phyloP scores from a whole-genome alignment of 495 filamentous ascomycete species.

The Podospora bellae-mahoneyi region DNA sequence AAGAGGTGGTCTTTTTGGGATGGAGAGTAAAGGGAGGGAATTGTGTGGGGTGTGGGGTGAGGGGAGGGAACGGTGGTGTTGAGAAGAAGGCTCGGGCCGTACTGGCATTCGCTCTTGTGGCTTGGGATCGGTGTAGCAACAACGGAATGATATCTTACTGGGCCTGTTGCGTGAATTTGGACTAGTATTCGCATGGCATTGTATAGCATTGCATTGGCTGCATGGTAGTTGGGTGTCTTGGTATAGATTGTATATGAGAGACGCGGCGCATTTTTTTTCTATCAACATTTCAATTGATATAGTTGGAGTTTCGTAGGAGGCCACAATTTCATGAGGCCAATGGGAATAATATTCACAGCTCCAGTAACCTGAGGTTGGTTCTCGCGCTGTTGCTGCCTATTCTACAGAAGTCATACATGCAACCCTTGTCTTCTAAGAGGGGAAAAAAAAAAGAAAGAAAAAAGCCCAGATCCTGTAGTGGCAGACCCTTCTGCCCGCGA shows the following conservation, averaged over 20 bases:
- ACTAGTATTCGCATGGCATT: conserved; percentile 6
- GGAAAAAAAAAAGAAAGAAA: not conserved
- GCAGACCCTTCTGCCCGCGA: not conserved
- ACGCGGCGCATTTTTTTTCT: not conserved
- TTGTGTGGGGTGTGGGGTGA: not conserved
- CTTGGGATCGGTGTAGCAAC: not conserved
- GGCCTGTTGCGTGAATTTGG: conserved; percentile 1
- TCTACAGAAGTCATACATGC: not conserved
- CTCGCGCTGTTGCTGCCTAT: not conserved
- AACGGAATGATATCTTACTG: not conserved
- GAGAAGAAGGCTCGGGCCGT: not conserved
- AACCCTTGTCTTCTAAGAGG: not conserved
- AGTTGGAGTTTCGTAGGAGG: not conserved
- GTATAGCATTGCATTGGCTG: conserved; percentile 11
- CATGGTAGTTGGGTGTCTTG: conserved; percentile 6
- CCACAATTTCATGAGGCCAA: not conserved
- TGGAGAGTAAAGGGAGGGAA: not conserved
- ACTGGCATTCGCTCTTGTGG: not conserved
- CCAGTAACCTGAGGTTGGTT: not conserved
- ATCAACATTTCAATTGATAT: not conserved
- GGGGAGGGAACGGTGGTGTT: not conserved
- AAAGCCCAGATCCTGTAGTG: not conserved
- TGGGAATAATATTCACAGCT: not conserved
- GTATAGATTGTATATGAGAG: conserved; percentile 7
- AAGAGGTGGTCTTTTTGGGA: not conserved